A percentile compares a stretch with the other conserved stretches of the same genome.
These are phyloP conservation scores for Auxenochlorella protothecoides DNA, from an alignment of 139 green algal species.

Conservation along the genomic window DNA sequence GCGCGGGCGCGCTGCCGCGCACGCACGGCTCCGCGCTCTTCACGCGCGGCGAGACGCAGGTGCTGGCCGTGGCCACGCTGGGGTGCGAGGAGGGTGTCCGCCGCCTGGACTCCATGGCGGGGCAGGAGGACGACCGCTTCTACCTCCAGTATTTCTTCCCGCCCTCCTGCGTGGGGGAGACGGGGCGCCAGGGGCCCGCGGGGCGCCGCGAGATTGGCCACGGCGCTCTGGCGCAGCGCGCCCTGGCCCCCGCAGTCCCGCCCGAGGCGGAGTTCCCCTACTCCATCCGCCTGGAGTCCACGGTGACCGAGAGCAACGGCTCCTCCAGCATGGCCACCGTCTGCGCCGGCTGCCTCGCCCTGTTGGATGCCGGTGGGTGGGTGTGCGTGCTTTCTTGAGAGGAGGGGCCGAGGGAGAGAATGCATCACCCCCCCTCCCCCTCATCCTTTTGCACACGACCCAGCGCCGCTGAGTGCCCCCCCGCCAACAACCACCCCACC, in stretches of 20 bases:
- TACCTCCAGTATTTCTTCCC: constrained; percentile 99
- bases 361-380: constrained; percentile 75
- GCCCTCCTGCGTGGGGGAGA: constrained; percentile 84
- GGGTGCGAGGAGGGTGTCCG: constrained; percentile 36
- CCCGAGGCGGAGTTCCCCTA: constrained; percentile 65
- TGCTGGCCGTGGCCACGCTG: constrained; percentile 72
- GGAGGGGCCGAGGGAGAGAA: too few species aligned
- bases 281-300: constrained; percentile 83
- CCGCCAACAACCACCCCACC: neutral
- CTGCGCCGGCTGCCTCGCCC: constrained; percentile 85
- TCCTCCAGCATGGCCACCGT: constrained; percentile 92
- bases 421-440: neutral
- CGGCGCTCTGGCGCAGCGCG: constrained; percentile 84
- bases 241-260: constrained; percentile 76
- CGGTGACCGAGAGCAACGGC: constrained; percentile 96
- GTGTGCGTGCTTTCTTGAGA: neutral
- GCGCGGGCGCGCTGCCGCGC: constrained; percentile 63
- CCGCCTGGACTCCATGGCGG: constrained; percentile 45
- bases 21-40: constrained; percentile 91
- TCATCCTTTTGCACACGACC: neutral
- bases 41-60: constrained; percentile 94
- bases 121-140: constrained; percentile 55
- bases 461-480: neutral
- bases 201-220: constrained; percentile 87
- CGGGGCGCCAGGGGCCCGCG: constrained; percentile 47